These are phyloP conservation scores for Papiliotrema terrestris DNA, from an alignment of 1,284 basidiomycete genomes.

Conservation along the genomic window DNA sequence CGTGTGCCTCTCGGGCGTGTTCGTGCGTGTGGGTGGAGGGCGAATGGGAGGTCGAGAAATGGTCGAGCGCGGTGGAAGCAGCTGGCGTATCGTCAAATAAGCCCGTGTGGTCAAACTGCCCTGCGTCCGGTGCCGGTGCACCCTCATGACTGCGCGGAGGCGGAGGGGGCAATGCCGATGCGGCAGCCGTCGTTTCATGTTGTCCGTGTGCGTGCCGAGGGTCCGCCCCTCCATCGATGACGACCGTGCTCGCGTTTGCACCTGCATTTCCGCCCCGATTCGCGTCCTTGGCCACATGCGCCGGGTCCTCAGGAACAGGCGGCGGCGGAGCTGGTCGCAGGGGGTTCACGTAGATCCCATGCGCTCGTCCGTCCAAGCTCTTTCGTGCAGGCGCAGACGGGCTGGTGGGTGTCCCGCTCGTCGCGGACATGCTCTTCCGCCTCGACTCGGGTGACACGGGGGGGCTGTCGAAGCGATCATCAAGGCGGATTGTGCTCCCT, in stretches of 20 bases:
- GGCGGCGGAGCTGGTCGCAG: conserved; percentile 4
- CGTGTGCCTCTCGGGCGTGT: too few relatives aligned
- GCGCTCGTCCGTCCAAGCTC: not conserved
- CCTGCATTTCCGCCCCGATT: not conserved
- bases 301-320: not conserved
- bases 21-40: not conserved
- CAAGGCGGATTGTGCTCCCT: too few relatives aligned
- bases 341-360: not conserved
- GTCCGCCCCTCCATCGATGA: not conserved
- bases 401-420: not conserved
- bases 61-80: too few relatives aligned
- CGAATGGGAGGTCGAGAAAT: not conserved
- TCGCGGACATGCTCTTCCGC: not conserved
- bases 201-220: too few relatives aligned
- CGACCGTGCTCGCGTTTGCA: not conserved
- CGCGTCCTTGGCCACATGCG: too few relatives aligned
- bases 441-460: too few relatives aligned
- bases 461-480: too few relatives aligned
- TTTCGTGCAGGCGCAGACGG: not conserved
- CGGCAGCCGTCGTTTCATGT: too few relatives aligned
- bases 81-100: too few relatives aligned
- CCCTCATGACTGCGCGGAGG: not conserved
- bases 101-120: not conserved
- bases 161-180: too few relatives aligned
- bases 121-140: too few relatives aligned